Conservation (phyloP, 768 basidiomycete species). For the Fibroporia radiculosa region DNA sequence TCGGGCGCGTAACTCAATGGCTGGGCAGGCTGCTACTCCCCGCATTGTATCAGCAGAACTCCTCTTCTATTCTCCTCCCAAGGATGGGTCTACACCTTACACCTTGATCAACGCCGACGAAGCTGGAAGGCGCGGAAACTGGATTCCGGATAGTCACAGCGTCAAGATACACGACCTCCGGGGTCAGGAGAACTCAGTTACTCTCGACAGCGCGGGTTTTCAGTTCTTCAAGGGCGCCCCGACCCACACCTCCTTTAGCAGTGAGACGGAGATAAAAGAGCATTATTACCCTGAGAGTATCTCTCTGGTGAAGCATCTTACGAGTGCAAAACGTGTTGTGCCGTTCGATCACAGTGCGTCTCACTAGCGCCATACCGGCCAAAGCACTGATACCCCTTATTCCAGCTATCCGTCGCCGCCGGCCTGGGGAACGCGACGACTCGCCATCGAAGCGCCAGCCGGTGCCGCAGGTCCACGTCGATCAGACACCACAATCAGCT, state of each 20-base stretch:
- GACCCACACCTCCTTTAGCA: constrained; percentile 25
- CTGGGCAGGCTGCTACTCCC: background rate
- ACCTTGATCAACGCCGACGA: constrained; percentile 26
- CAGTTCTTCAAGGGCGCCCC: constrained; percentile 26
- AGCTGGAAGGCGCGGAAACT: constrained; percentile 31
- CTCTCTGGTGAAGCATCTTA: constrained; percentile 28
- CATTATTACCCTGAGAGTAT: constrained; percentile 31
- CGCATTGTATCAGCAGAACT: constrained; percentile 23
- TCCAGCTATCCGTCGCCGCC: constrained; percentile 36
- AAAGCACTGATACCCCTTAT: background rate
- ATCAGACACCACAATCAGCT: constrained; percentile 35
- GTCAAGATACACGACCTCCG: constrained; percentile 15
- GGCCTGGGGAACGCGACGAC: constrained; percentile 29
- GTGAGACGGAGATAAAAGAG: constrained; percentile 27
- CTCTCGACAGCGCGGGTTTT: constrained; percentile 31
- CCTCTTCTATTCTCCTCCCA: constrained; percentile 29
- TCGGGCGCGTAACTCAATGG: too few species aligned
- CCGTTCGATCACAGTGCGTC: constrained; percentile 46
- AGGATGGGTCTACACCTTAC: constrained; percentile 34
- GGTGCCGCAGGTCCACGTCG: constrained; percentile 34
- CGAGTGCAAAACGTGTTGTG: constrained; percentile 28
- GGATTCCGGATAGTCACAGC: constrained; percentile 19
- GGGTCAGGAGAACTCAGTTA: constrained; percentile 14
- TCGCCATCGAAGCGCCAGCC: constrained; percentile 35
- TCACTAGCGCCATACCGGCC: constrained; percentile 5